Conservation (phyloP, 768 basidiomycete genomes). For the Butyriboletus loyo region DNA sequence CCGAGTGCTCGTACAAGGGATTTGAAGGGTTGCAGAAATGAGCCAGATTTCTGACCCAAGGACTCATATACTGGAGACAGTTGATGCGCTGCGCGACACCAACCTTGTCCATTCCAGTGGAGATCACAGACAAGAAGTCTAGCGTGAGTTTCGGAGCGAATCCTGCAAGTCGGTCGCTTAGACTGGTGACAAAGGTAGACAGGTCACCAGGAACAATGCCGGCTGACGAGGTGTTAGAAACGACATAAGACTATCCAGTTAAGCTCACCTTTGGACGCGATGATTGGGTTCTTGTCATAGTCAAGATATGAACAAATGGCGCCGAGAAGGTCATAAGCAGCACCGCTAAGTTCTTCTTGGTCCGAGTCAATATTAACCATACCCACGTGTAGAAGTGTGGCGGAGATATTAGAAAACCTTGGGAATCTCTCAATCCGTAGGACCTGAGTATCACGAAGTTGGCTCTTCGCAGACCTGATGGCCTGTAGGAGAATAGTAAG, state of each 20-base stretch:
- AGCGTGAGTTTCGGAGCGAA: conserved; percentile 82
- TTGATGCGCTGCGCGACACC: conserved; percentile 55
- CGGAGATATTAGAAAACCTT: conserved; percentile 80
- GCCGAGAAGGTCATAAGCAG: conserved; percentile 76
- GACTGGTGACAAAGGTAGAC: conserved; percentile 53
- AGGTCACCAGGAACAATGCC: conserved; percentile 70
- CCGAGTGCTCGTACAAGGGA: conserved; percentile 66
- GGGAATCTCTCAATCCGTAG: conserved; percentile 62
- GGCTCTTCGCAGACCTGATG: conserved; percentile 73
- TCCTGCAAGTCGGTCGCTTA: conserved; percentile 70
- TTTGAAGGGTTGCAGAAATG: conserved; percentile 67
- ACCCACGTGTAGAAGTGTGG: conserved; percentile 82
- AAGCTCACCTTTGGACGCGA: conserved; percentile 63
- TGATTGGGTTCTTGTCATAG: conserved; percentile 68
- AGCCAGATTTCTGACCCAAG: conserved; percentile 84
- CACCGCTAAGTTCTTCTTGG: conserved; percentile 74
- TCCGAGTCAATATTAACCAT: conserved; percentile 72
- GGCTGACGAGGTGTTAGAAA: conserved; percentile 37
- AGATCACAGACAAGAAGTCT: conserved; percentile 87
- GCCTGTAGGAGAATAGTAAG: conserved; percentile 39
- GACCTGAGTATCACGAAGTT: conserved; percentile 53
- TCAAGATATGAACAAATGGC: conserved; percentile 76
- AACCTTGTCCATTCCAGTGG: conserved; percentile 54
- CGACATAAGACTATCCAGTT: neutral
- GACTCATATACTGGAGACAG: conserved; percentile 79